These are phyloP conservation scores for Dothidotthia symphoricarpi DNA, from an alignment of 2,329 filamentous ascomycete species.

Conservation along the genomic window DNA sequence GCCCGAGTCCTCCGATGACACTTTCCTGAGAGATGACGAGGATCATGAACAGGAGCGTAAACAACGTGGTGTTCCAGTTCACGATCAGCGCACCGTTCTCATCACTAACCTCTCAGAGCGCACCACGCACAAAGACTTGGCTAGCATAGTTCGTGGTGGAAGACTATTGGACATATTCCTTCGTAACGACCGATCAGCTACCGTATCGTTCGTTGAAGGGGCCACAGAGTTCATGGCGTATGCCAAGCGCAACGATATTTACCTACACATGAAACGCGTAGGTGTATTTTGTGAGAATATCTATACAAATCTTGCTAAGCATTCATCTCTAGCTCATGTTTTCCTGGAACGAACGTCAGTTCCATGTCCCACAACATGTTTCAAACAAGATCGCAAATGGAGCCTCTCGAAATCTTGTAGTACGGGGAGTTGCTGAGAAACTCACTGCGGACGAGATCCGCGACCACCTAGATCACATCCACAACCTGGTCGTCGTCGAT, in stretches of 20 bases:
- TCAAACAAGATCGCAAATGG: constrained; percentile 63
- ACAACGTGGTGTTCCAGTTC: constrained; percentile 18
- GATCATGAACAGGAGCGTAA: constrained; percentile 1
- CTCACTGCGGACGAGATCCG: constrained; percentile 65
- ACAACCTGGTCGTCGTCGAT: constrained; percentile 70
- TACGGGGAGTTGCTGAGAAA: constrained; percentile 57
- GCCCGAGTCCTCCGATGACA: constrained; percentile 17
- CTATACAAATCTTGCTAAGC: constrained; percentile 3
- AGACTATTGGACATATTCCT: constrained; percentile 67
- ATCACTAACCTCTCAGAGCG: constrained; percentile 62
- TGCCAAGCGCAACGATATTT: constrained; percentile 64
- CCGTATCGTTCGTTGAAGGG: constrained; percentile 68
- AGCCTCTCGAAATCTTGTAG: constrained; percentile 71
- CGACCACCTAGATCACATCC: constrained; percentile 76
- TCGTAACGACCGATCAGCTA: constrained; percentile 60
- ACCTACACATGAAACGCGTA: constrained; percentile 67
- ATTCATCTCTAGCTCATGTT: constrained; percentile 58
- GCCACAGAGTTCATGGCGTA: constrained; percentile 61
- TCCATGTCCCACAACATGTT: constrained; percentile 62
- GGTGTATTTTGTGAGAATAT: constrained; percentile 24
- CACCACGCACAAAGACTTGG: constrained; percentile 65
- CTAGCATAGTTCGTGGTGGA: constrained; percentile 66
- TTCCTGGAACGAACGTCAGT: constrained; percentile 70
- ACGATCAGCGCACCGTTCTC: constrained; percentile 57
- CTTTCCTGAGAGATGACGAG: constrained; percentile 17